Evolutionary conservation across 345 rosid species (phyloP), one percentile per base, ranked within the genome.

Genomic region (Schrenkiella parvula): DNA sequence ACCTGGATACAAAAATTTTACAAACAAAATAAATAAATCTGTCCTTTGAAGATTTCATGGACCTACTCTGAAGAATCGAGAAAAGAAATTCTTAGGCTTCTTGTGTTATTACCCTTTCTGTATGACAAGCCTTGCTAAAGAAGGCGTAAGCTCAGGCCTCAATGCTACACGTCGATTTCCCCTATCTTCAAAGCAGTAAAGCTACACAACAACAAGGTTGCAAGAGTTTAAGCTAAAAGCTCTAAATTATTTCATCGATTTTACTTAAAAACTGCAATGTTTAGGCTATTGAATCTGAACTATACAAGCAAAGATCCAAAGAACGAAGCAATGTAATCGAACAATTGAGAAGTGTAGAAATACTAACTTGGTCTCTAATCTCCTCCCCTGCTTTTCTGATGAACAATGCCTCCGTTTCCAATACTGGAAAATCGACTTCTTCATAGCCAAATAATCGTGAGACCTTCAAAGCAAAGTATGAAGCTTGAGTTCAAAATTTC

Each of bases 141-240:
- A 93, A 54, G 99, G 97, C 7, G 96, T 93, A 68, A 88, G 97
- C 86, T 93, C 97, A 28, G 96, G 98, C 82, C 99, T 89, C 85
- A 93, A 85, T 37, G 97, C 96, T 80, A 93, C 96, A 76, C 95
- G 97, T 2, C 98, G 95, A 67, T 89, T 93, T 64, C 96, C 96
- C 25, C 88, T 79, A 81, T 93, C 99, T 77, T 93, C 97, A 73
- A 93, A 93, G 83, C 95, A 88, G 73, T 93, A 93, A 18, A 93
- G 77, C 97, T 93, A 81, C 87, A 55, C 50, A 67, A 41, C 68
- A 71, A 72, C 57, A 66, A 72, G 8, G 42, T 60, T 41, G 46
- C 61, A 66, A 21, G 14, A 28, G 23, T 21, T 38, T n/a, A 74
- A 60, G 35, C 65, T n/a, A n/a, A n/a, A n/a, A n/a, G n/a, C n/a